Base-by-base conservation (phyloP, 2,329 filamentous ascomycete species). In the Aureobasidium sp. region DNA sequence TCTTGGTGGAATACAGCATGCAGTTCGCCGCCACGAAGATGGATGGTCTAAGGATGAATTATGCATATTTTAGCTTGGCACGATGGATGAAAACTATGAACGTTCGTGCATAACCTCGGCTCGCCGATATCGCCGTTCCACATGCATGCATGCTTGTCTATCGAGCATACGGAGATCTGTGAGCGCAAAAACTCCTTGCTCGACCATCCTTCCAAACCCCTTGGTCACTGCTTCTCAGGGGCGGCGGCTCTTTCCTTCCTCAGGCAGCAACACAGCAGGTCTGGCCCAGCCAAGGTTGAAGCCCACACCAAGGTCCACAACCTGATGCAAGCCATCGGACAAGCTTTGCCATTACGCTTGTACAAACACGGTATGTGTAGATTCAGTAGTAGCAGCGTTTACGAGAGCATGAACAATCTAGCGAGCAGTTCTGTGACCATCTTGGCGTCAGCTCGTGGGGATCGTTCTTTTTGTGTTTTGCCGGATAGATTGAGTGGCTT, bases 201-300 rank as follows among this genome's bases (percentile, higher is more conserved):
- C 51, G n/a, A 42, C 22, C 34, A 11, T 25, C 20, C 47, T 39
- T 42, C 20, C 41, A 29, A n/a, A 14, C 42, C 41, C 41, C 55
- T 58, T 58, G 55, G 55, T 58, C 55, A 47, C 55, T 58, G 55
- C 55, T 58, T 48, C 42, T 58, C 55, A 58, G 55, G 55, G 55
- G 55, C 22, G 42, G 31, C 41, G 52, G 53, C 53, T 57, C 34
- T 58, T 48, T 39, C 53, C 39, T 29, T n/a, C 20, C 53, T 34
- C 3, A 34, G 20, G 39, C 20, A 34, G 53, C 27, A 37, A 37
- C 51, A 57, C 53, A 44, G 52, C 15, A 25, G 53, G 39, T 57
- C 53, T 57, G 53, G 53, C 29, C 53, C 29, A 57, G 53, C 39
- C 52, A 42, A 55, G 41, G 22, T 42, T 7, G 15, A 55, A 2